Evolutionary conservation across 164 flowering plant species (phyloP).

Genomic region (Warburgia ugandensis): DNA sequence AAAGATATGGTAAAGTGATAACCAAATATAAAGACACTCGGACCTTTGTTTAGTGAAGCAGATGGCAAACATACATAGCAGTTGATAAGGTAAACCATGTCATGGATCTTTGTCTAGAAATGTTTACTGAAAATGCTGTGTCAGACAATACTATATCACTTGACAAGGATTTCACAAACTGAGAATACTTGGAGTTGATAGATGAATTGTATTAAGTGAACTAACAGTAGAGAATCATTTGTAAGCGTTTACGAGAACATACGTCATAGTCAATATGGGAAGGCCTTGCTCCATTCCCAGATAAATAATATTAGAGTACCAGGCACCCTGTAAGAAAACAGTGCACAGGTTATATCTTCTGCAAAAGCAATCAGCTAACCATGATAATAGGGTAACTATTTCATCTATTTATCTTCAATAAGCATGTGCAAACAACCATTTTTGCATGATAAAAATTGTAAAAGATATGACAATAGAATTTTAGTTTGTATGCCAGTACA

Average conservation of each 20-base stretch:
- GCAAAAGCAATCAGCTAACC: neutral
- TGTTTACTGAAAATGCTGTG: neutral
- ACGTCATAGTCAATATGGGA: constrained; percentile 94
- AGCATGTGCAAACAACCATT: too few species aligned
- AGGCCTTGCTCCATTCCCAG: constrained; percentile 63
- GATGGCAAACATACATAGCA: neutral
- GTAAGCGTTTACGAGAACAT: constrained; percentile 9
- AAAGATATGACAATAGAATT: too few species aligned
- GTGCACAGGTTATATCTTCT: neutral
- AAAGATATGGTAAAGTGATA: too few species aligned
- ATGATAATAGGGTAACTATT: too few species aligned
- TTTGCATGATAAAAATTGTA: too few species aligned
- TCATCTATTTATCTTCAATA: too few species aligned
- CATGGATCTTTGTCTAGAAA: neutral
- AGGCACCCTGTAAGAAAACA: constrained; percentile 49
- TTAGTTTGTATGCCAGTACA: too few species aligned
- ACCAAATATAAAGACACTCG: too few species aligned
- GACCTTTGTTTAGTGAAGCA: too few species aligned
- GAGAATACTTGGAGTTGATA: neutral
- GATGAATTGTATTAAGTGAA: neutral
- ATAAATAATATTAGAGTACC: constrained; percentile 72
- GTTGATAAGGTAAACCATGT: neutral
- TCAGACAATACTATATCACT: neutral
- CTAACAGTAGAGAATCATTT: neutral
- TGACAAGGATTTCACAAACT: neutral